phyloP scores from a whole-genome alignment of 2,329 filamentous ascomycete species.

The Beauveria brongniartii region DNA sequence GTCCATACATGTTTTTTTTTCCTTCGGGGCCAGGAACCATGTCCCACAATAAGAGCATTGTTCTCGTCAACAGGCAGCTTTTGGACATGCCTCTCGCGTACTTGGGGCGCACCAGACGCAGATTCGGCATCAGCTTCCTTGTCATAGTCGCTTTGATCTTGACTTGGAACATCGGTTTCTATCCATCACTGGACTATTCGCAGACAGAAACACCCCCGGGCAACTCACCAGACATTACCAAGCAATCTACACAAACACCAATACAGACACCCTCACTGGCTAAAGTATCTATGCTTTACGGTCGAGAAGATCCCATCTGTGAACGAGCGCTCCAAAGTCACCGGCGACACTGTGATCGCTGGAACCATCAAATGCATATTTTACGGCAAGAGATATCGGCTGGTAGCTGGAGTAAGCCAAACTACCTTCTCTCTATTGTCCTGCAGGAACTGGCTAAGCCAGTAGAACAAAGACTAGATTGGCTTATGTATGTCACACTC shows the following conservation, averaged over 20 bases:
- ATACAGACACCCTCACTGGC: neutral
- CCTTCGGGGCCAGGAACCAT: neutral
- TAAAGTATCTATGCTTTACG: neutral
- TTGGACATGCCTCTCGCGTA: neutral
- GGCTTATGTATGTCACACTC: too few species aligned
- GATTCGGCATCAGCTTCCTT: neutral
- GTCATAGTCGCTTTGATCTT: neutral
- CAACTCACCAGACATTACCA: neutral
- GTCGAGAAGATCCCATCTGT: too few species aligned
- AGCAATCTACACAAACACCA: neutral
- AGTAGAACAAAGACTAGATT: neutral
- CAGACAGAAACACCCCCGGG: neutral
- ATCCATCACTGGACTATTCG: neutral
- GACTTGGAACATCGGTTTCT: neutral
- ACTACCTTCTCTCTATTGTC: neutral
- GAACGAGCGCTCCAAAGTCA: too few species aligned
- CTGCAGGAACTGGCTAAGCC: constrained; percentile 2
- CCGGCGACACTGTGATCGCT: too few species aligned
- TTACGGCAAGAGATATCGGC: neutral
- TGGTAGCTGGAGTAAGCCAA: constrained; percentile 1
- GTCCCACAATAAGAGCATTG: neutral
- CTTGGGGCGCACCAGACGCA: neutral
- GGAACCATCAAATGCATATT: neutral
- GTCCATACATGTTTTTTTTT: neutral
- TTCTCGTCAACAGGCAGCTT: neutral